Evolutionary conservation across 768 basidiomycete species (phyloP), one percentile per base, ranked within the genome.

Genomic region (Tricholoma matsutake): DNA sequence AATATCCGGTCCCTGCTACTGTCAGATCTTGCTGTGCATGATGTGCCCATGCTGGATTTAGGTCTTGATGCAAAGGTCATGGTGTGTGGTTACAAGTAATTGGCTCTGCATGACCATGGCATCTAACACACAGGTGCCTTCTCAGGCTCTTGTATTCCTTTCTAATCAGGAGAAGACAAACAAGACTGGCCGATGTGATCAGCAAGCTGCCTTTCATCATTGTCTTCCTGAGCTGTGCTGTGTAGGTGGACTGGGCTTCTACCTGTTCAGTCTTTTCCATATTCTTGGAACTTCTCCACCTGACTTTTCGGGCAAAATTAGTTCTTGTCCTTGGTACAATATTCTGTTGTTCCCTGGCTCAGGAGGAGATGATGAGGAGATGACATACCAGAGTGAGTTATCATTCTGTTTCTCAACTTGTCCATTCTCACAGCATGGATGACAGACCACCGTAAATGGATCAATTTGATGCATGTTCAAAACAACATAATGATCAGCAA

Each of bases 101-200:
- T 51, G 47, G 37, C 37, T 37, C 37, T 37, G 37, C 37, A 37
- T 37, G 37, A 37, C 10, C 37, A 37, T 37, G 37, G 37, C 37
- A 37, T 37, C 37, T 37, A 51, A 16, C 47, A 29, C 28, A 37
- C 14, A 14, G 20, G 47, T 29, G 20, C 6, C 28, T 29, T 54
- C 37, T 56, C 54, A 76, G 74, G 71, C 71, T 3, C 65, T 76
- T 5, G 65, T 62, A 4, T 53, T 71, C 1, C 59, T 75, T 1
- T 64, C 71, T 2, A 64, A 76, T 58, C 67, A 71, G 59, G 66
- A 67, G 13, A 77, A 77, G 61, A 64, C 68, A 32, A 77, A 76
- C 63, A 64, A 69, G 7, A 62, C 56, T 18, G 75, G 75, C 4
- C 63, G 66, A 0, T 57, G 73, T 18, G 74, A 78, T 43, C 71